A percentile compares a stretch with the other conserved stretches of the same genome.
Conservation (phyloP, 805 yeast genomes). For the Saturnispora dispora region DNA sequence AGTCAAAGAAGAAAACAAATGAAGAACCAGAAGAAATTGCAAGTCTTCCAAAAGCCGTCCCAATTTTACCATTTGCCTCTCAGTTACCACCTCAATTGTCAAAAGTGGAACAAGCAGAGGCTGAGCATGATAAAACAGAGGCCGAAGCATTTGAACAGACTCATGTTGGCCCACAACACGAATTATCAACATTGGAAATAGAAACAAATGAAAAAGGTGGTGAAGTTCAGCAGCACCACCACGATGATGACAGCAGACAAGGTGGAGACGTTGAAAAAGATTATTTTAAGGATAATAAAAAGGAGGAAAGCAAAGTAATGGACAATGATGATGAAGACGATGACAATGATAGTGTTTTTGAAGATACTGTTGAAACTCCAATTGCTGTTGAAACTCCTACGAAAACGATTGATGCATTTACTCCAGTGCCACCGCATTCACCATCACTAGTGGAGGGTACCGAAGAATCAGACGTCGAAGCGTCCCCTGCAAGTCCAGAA, state of each 20-base stretch:
- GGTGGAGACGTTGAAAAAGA: neutral
- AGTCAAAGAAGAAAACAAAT: constrained; percentile 22
- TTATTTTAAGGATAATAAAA: neutral
- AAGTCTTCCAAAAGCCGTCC: constrained; percentile 33
- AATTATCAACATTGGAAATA: neutral
- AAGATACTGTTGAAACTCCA: neutral
- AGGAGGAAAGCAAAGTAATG: neutral
- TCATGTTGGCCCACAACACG: constrained; percentile 15
- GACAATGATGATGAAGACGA: neutral
- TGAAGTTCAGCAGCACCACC: neutral
- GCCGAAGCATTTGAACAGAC: constrained; percentile 4
- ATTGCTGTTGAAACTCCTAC: neutral
- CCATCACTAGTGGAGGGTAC: neutral
- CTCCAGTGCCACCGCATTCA: neutral
- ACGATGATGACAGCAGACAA: neutral
- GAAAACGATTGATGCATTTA: neutral
- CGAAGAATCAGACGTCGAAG: neutral
- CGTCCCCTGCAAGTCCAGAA: no score
- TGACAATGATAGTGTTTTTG: neutral
- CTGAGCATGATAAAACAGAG: constrained; percentile 5
- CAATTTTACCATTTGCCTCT: constrained; percentile 45
- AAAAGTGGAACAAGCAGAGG: neutral
- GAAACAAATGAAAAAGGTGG: neutral
- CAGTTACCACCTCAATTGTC: constrained; percentile 7
- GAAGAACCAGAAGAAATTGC: constrained; percentile 15